Evolutionary conservation across 2,329 filamentous ascomycete species (phyloP).

Genomic region (Colletotrichum trifolii): DNA sequence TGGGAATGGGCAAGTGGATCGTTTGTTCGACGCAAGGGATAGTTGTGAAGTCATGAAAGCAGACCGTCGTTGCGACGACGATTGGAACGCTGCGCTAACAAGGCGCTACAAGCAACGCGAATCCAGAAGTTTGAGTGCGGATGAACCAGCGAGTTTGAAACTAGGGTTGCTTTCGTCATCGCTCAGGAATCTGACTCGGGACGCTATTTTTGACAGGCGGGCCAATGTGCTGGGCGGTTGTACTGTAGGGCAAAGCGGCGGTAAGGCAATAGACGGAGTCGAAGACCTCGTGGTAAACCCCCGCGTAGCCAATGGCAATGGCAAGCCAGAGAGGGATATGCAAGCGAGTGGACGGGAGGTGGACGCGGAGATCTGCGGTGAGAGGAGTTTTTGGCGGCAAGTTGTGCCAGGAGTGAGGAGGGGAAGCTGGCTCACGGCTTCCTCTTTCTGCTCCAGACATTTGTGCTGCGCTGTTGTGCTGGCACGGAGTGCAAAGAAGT

Average conservation of each 20-base stretch:
- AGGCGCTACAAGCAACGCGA: too few species aligned
- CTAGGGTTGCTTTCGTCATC: too few species aligned
- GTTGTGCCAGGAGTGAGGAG: slow-evolving; percentile 4
- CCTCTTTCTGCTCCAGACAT: too few species aligned
- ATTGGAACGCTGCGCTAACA: too few species aligned
- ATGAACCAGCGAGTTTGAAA: too few species aligned
- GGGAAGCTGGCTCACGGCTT: not conserved
- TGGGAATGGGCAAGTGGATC: too few species aligned
- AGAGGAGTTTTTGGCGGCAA: slow-evolving; percentile 17
- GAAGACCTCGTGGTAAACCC: slow-evolving; percentile 4
- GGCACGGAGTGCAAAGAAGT: slow-evolving; percentile 13
- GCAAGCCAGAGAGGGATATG: slow-evolving; percentile 6
- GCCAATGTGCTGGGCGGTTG: too few species aligned
- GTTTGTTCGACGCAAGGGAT: too few species aligned
- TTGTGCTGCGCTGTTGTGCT: not conserved
- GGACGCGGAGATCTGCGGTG: slow-evolving; percentile 32
- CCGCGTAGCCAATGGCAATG: not conserved
- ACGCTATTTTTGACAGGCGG: not conserved
- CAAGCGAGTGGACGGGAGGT: slow-evolving; percentile 22
- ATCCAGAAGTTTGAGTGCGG: too few species aligned
- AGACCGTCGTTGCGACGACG: too few species aligned
- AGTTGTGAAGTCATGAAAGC: too few species aligned
- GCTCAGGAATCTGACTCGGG: too few species aligned
- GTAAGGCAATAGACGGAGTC: not conserved
- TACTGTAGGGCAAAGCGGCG: not conserved